Evolutionary conservation across 2,329 filamentous ascomycete genomes (phyloP).

Genomic region (Fusarium sulawesiense): DNA sequence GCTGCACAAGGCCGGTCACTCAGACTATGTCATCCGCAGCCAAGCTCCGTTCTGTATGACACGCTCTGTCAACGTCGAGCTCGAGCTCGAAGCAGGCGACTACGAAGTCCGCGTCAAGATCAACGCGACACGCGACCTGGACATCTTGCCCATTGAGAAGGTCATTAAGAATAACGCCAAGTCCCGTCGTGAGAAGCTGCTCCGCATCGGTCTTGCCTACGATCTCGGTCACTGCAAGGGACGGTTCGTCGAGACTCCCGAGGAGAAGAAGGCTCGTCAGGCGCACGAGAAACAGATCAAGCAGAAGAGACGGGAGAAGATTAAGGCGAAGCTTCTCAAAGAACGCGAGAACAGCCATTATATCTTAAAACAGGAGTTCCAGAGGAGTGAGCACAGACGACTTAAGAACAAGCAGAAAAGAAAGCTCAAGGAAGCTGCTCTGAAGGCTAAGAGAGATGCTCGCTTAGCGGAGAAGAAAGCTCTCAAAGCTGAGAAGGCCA

Average conservation of each 20-base stretch:
- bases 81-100: slow-evolving; percentile 77
- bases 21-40: slow-evolving; percentile 67
- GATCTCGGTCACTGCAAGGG: slow-evolving; percentile 78
- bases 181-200: slow-evolving; percentile 75
- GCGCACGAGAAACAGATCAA: slow-evolving; percentile 58
- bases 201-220: slow-evolving; percentile 75
- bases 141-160: slow-evolving; percentile 68
- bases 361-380: slow-evolving; percentile 52
- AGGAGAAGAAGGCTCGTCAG: slow-evolving; percentile 61
- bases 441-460: slow-evolving; percentile 41
- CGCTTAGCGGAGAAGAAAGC: slow-evolving; percentile 35
- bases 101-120: slow-evolving; percentile 83
- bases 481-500: slow-evolving; percentile 30
- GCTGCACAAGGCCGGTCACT: slow-evolving; percentile 61
- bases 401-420: slow-evolving; percentile 82
- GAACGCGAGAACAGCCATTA: slow-evolving; percentile 54
- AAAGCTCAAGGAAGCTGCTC: slow-evolving; percentile 76
- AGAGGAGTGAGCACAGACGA: slow-evolving; percentile 45
- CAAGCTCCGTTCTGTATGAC: slow-evolving; percentile 69
- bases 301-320: slow-evolving; percentile 51
- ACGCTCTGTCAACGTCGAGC: slow-evolving; percentile 80
- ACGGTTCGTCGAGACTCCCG: slow-evolving; percentile 59
- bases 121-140: slow-evolving; percentile 69
- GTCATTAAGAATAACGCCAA: slow-evolving; percentile 74
- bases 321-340: slow-evolving; percentile 56